These are phyloP conservation scores for Pseudozyma pruni DNA, from an alignment of 1,284 basidiomycete genomes.

Conservation along the genomic window DNA sequence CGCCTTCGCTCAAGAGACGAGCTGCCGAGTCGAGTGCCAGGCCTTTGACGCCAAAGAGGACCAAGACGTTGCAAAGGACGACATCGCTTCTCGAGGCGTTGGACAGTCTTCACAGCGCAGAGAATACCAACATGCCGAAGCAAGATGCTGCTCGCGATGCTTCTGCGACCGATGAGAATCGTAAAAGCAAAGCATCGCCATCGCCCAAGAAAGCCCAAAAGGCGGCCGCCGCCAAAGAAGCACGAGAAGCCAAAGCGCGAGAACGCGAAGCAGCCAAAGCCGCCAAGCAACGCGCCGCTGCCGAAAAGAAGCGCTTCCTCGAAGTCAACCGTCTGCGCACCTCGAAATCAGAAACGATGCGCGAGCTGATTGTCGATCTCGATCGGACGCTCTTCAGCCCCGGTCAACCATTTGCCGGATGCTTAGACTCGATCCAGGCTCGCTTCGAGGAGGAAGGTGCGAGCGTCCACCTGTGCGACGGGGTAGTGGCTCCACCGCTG, in stretches of 20 bases:
- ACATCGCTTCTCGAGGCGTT: slow-evolving; percentile 37
- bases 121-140: slow-evolving; percentile 1
- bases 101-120: slow-evolving; percentile 22
- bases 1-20: slow-evolving; percentile 12
- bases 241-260: slow-evolving; percentile 29
- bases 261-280: slow-evolving; percentile 34
- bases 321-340: slow-evolving; percentile 46
- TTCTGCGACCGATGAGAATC: neutral
- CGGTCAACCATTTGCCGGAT: slow-evolving; percentile 15
- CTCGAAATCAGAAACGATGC: slow-evolving; percentile 47
- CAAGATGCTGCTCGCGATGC: neutral
- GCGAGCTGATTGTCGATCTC: slow-evolving; percentile 44
- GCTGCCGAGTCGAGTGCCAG: neutral
- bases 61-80: slow-evolving; percentile 5
- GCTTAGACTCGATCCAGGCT: slow-evolving; percentile 16
- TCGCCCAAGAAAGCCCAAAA: slow-evolving; percentile 12
- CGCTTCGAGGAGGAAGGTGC: slow-evolving; percentile 35
- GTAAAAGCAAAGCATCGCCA: neutral
- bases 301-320: slow-evolving; percentile 41
- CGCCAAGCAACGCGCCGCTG: slow-evolving; percentile 14
- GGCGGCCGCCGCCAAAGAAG: slow-evolving; percentile 18
- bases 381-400: slow-evolving; percentile 32
- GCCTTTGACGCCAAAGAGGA: slow-evolving; percentile 12
- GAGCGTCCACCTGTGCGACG: slow-evolving; percentile 25
- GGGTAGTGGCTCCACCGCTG: slow-evolving; percentile 24